Evolutionary conservation across 2,329 filamentous ascomycete genomes (phyloP).

Genomic region (Colletotrichum aenigma): DNA sequence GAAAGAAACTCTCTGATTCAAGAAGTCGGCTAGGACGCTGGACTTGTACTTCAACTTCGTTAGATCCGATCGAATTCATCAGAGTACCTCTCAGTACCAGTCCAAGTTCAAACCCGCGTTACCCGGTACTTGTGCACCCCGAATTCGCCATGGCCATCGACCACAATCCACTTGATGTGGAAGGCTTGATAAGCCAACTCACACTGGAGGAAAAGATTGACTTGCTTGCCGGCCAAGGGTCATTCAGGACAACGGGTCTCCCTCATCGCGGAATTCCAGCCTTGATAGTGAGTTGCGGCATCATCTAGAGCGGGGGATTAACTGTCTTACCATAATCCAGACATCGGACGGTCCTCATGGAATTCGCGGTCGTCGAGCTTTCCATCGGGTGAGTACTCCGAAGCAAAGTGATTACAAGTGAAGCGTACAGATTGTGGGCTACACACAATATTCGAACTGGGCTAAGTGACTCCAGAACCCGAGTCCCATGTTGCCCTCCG

Average conservation of each 20-base stretch:
- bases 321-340: not conserved
- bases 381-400: not conserved
- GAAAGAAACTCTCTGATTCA: not conserved
- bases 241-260: conserved; percentile 17
- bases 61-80: not conserved
- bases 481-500: conserved; percentile 28
- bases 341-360: conserved; percentile 15
- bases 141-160: not conserved
- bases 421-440: not conserved
- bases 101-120: not conserved
- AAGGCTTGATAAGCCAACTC: conserved; percentile 13
- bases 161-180: not conserved
- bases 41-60: not conserved
- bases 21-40: not conserved
- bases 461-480: conserved; percentile 12
- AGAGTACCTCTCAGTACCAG: not conserved
- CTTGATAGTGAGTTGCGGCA: not conserved
- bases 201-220: conserved; percentile 23
- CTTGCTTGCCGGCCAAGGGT: conserved; percentile 20
- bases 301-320: too few species aligned
- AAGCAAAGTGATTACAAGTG: not conserved
- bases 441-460: not conserved
- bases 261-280: conserved; percentile 13
- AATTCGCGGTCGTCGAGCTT: conserved; percentile 9
- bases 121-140: not conserved